phyloP scores from a whole-genome alignment of 2,329 filamentous ascomycete genomes.

The Blumeriella jaapii region DNA sequence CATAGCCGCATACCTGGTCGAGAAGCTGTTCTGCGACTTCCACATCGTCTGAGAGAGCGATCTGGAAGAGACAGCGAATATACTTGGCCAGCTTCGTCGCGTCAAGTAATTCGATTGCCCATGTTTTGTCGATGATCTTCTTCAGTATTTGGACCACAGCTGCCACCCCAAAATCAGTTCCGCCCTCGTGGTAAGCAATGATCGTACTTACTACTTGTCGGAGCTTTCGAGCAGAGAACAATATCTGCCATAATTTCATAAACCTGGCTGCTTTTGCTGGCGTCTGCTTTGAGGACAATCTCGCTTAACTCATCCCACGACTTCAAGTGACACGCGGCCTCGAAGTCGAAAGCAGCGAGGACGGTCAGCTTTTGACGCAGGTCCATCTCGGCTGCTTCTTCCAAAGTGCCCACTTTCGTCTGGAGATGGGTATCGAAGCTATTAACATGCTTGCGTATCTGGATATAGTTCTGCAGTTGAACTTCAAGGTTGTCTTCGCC shows the following conservation, averaged over 20 bases:
- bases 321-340: conserved; percentile 55
- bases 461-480: conserved; percentile 49
- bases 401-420: conserved; percentile 29
- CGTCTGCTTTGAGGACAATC: conserved; percentile 43
- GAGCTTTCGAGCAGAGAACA: conserved; percentile 42
- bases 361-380: conserved; percentile 51
- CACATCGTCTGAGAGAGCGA: conserved; percentile 43
- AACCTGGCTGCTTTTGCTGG: conserved; percentile 34
- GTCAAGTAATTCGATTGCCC: conserved; percentile 43
- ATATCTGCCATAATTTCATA: conserved; percentile 57
- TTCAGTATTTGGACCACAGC: conserved; percentile 38
- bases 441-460: conserved; percentile 47
- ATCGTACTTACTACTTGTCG: conserved; percentile 35
- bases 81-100: conserved; percentile 58
- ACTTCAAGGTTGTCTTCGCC: conserved; percentile 37
- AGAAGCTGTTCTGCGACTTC: conserved; percentile 47
- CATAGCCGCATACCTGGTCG: conserved; percentile 47
- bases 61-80: conserved; percentile 65
- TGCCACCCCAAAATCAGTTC: conserved; percentile 13
- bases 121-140: conserved; percentile 59
- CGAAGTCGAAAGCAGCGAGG: conserved; percentile 67
- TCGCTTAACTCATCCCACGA: conserved; percentile 53
- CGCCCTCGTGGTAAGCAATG: not conserved
- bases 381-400: conserved; percentile 37
- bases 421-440: conserved; percentile 42